Percentiles rank a stretch among this genome's conserved stretches.
Evolutionary conservation across 164 flowering plant genomes (phyloP).

Genomic region (Stephania cephalantha): DNA sequence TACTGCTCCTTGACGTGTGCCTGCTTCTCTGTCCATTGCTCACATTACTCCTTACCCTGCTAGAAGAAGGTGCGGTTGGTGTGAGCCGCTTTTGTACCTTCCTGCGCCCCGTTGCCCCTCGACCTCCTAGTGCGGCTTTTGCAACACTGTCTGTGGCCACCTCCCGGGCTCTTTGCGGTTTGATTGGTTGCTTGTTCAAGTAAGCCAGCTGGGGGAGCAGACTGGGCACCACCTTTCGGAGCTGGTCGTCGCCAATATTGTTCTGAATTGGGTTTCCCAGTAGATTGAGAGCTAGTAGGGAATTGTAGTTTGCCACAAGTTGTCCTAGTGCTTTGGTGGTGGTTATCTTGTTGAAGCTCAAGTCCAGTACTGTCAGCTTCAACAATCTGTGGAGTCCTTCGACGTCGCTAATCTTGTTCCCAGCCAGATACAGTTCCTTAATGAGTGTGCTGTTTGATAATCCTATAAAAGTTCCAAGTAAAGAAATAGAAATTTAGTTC

Average conservation of each 20-base stretch:
- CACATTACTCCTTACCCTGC: conserved; percentile 24
- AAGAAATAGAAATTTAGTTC: conserved; percentile 1
- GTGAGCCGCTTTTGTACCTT: conserved; percentile 31
- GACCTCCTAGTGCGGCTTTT: conserved; percentile 67
- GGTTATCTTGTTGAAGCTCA: conserved; percentile 92
- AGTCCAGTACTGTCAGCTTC: conserved; percentile 75
- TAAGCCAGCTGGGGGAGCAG: conserved; percentile 76
- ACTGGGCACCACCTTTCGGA: conserved; percentile 61
- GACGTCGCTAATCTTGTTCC: conserved; percentile 87
- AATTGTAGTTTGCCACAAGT: conserved; percentile 78
- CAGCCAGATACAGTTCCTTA: conserved; percentile 85
- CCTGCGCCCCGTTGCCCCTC: conserved; percentile 34
- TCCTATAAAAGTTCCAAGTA: conserved; percentile 32
- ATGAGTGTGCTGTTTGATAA: conserved; percentile 69
- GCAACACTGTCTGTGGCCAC: conserved; percentile 50
- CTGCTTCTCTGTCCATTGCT: conserved; percentile 31
- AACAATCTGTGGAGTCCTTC: conserved; percentile 87
- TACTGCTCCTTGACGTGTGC: conserved; percentile 30
- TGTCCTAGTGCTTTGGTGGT: conserved; percentile 82
- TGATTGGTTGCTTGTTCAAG: conserved; percentile 80
- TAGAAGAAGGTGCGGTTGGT: conserved; percentile 29
- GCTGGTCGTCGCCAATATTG: conserved; percentile 72
- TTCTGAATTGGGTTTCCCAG: conserved; percentile 77
- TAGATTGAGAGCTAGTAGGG: conserved; percentile 70
- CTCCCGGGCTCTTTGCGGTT: conserved; percentile 69